Evolutionary conservation across 305 asterid genomes (phyloP), one percentile per base, ranked within the genome.

Genomic region (Fraxinus paxiana): DNA sequence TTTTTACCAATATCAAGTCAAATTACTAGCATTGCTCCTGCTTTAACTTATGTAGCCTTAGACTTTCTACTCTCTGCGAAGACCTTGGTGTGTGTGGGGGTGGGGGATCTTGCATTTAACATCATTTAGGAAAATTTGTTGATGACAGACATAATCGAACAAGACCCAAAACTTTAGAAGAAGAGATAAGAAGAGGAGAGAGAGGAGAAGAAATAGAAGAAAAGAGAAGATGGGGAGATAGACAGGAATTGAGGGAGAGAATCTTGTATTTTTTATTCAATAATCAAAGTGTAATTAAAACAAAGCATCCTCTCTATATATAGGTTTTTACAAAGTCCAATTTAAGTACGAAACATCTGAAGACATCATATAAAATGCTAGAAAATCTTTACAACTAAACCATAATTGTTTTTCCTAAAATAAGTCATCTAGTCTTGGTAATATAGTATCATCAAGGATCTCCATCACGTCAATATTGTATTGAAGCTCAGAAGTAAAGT

Each of bases 1-100:
- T 82, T 79, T 54, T 81, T 83, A 15, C 46, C 43, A 31, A 31
- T 70, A 30, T 35, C 75, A 81, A 54, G 80, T 84, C 83, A 79
- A 82, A 83, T 54, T 69, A 81, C 73, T 77, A 51, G 81, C 83
- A 75, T 70, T 79, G 80, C 38, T 73, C 75, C 17, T 73, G 79
- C 35, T 76, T 70, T 41, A 76, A 63, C 15, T 43, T 72, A 1
- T 67, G 67, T 82, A 80, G 75, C 82, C 82, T 75, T 26, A 31
- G 7, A 1, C 54, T 82, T 77, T 81, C 20, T 74, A 48, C 30
- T 76, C 51, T 79, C 33, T 80, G 61, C 76, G 6, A 78, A 54
- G 43, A 73, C 80, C 73, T 71, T 56, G 18, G 74, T 34, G 78
- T 81, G 80, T 76, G 46, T 63, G 20, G 37, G 34, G 34, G 34